Conservation (phyloP, 768 basidiomycete genomes). For the Cantharellus cinnabarinus region DNA sequence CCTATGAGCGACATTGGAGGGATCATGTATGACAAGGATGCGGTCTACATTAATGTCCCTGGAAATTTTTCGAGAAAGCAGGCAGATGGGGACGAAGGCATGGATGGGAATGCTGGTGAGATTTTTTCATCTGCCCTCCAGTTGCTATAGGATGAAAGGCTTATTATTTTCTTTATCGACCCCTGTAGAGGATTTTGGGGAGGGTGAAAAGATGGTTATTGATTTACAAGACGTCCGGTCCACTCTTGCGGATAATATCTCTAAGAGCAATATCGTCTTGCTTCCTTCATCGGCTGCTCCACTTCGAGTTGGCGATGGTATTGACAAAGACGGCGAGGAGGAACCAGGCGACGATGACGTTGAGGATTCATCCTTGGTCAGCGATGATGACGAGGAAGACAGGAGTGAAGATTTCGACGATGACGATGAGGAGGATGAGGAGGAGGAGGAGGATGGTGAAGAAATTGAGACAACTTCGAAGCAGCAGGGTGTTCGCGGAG, state of each 20-base stretch:
- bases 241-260: conserved; percentile 71
- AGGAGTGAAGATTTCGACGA: conserved; percentile 10
- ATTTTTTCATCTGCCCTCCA: background rate
- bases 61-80: conserved; percentile 63
- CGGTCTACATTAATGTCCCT: conserved; percentile 93
- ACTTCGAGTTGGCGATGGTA: conserved; percentile 26
- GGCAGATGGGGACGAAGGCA: conserved; percentile 35
- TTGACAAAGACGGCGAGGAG: conserved; percentile 17
- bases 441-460: conserved; percentile 16
- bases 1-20: conserved; percentile 99
- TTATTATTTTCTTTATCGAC: background rate
- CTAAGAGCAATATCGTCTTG: conserved; percentile 61
- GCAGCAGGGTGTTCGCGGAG: conserved; percentile 10
- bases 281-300: conserved; percentile 63
- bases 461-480: conserved; percentile 8
- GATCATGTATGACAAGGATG: conserved; percentile 92
- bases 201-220: conserved; percentile 96
- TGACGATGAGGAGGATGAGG: conserved; percentile 16
- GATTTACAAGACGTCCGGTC: conserved; percentile 69
- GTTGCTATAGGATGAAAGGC: background rate
- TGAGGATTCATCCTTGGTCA: conserved; percentile 8
- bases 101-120: conserved; percentile 2
- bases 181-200: conserved; percentile 51
- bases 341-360: conserved; percentile 22
- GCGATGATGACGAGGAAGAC: conserved; percentile 14